These are phyloP conservation scores for Aethionema arabicum DNA, from an alignment of 345 rosid genomes.

Conservation along the genomic window DNA sequence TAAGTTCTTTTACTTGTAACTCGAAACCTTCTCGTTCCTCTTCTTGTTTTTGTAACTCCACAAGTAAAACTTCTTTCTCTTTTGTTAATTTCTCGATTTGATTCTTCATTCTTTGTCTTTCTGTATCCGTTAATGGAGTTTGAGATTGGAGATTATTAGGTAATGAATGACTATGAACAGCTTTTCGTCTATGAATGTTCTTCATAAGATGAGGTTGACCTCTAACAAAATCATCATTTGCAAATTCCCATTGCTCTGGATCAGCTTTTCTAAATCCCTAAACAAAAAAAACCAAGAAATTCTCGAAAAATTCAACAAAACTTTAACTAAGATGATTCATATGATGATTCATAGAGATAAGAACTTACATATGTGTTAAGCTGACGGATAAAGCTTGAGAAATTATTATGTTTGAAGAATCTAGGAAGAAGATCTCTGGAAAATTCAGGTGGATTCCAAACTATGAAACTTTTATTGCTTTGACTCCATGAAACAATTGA, in stretches of 20 bases:
- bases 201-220: conserved; percentile 76
- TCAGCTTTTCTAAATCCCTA: conserved; percentile 93
- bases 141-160: conserved; percentile 54
- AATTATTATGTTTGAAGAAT: conserved; percentile 88
- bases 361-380: conserved; percentile 85
- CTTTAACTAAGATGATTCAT: background rate
- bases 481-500: conserved; percentile 78
- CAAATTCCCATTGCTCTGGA: conserved; percentile 97
- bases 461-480: conserved; percentile 71
- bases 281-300: background rate
- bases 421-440: conserved; percentile 75
- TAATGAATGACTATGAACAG: conserved; percentile 87
- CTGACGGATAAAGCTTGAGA: conserved; percentile 96
- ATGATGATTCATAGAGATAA: background rate
- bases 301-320: background rate
- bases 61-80: conserved; percentile 55
- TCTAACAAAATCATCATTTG: conserved; percentile 81
- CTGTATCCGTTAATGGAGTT: conserved; percentile 51
- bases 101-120: conserved; percentile 54
- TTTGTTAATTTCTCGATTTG: conserved; percentile 57
- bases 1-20: conserved; percentile 53
- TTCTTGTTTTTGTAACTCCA: conserved; percentile 57
- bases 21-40: conserved; percentile 49
- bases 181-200: conserved; percentile 90
- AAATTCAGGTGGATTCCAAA: conserved; percentile 82